phyloP scores from a whole-genome alignment of 495 filamentous ascomycete genomes.

The Neurospora sp. region DNA sequence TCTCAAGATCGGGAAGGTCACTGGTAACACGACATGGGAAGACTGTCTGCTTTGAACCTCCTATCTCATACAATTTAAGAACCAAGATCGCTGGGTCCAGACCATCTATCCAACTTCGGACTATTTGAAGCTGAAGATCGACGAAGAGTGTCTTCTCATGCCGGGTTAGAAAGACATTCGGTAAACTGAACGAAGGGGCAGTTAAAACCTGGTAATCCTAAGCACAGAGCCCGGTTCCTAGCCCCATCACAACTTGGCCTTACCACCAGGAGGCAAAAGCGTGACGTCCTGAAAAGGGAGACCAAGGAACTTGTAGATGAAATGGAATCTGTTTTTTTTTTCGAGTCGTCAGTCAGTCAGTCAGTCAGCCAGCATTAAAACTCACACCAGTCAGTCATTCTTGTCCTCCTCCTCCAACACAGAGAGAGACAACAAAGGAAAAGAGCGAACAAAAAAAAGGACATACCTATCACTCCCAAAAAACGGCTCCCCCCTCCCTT shows the following conservation, averaged over 20 bases:
- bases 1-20: not conserved
- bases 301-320: conserved; percentile 31
- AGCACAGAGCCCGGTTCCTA: not conserved
- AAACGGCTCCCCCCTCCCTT: conserved; percentile 53
- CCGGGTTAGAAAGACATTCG: no score
- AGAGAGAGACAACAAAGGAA: conserved; percentile 5
- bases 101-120: no score
- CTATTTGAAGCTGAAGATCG: no score
- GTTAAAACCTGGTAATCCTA: no score
- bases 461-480: conserved; percentile 66
- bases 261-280: conserved; percentile 18
- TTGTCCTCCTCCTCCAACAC: not conserved
- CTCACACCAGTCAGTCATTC: not conserved
- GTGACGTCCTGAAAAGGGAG: conserved; percentile 27
- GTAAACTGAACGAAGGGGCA: no score
- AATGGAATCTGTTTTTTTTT: conserved; percentile 21
- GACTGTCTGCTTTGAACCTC: no score
- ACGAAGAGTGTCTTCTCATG: no score
- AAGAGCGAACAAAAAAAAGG: not conserved
- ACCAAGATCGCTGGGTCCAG: fast-evolving
- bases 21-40: no score
- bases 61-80: no score
- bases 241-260: conserved; percentile 12
- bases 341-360: not conserved
- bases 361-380: not conserved